Percentiles rank a stretch among this genome's conserved stretches.
phyloP scores from a whole-genome alignment of 768 basidiomycete genomes.

The Hortiboletus flavorubellus region DNA sequence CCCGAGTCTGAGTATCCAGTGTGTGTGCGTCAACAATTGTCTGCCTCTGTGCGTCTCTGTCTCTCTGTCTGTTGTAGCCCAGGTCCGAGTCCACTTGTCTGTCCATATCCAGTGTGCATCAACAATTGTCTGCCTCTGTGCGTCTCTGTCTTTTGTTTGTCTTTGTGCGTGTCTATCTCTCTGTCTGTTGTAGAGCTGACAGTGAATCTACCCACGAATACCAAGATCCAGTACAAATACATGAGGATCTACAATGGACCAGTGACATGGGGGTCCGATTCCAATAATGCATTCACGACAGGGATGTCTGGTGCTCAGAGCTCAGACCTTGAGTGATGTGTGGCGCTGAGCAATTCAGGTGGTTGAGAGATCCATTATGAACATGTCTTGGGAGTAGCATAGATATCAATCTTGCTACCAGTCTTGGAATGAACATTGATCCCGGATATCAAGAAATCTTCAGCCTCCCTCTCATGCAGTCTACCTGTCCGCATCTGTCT shows the following conservation, averaged over 20 bases:
- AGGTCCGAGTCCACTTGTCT: too few relatives aligned
- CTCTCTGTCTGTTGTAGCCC: too few relatives aligned
- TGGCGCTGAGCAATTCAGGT: slow-evolving; percentile 37
- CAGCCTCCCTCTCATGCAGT: too few relatives aligned
- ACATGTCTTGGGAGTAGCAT: neutral
- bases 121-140: too few relatives aligned
- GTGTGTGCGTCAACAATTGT: too few relatives aligned
- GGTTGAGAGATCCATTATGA: neutral
- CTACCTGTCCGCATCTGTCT: too few relatives aligned
- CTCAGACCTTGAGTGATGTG: slow-evolving; percentile 36
- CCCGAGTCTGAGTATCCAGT: too few relatives aligned
- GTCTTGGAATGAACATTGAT: slow-evolving; percentile 2
- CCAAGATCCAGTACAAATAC: slow-evolving; percentile 68
- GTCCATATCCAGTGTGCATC: too few relatives aligned
- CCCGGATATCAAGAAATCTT: slow-evolving; percentile 14
- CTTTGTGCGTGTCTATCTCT: too few relatives aligned
- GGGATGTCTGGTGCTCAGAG: slow-evolving; percentile 40
- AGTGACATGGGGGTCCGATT: slow-evolving; percentile 69
- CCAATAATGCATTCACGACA: slow-evolving; percentile 54
- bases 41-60: too few relatives aligned
- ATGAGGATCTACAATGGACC: slow-evolving; percentile 53
- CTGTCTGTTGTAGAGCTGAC: too few relatives aligned
- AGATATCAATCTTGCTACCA: neutral
- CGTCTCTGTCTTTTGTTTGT: too few relatives aligned
- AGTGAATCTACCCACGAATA: slow-evolving; percentile 54